Evolutionary conservation across 768 basidiomycete genomes (phyloP), one percentile per base, ranked within the genome.

Genomic region (Pisolithus microcarpus): DNA sequence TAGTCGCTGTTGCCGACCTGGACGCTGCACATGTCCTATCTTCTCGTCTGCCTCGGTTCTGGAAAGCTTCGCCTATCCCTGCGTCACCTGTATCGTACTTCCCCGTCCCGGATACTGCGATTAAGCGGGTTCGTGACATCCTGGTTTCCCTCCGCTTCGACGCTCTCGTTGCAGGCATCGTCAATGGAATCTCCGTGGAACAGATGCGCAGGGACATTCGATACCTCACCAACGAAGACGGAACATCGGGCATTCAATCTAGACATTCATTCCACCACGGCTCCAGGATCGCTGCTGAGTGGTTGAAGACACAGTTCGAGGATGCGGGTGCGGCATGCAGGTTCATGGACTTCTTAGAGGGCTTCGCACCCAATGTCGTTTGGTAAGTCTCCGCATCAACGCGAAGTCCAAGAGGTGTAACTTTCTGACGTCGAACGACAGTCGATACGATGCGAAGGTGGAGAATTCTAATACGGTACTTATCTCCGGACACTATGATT

Each of bases 401-500:
- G 7, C 15, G 24, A 13, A 48, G 26, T 51, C 34, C 31, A 26
- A 36, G 34, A 36, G 34, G 49, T 45, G 38, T 10, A 7, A 23
- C n/a, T 4, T 19, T 47, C 19, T n/a, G 11, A 34, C 36, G n/a
- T 36, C 23, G 24, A 18, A 10, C 7, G 7, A 18, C 48, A 87
- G 88, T 62, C 75, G 79, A 39, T 89, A 88, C 58, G 49, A 71
- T 2, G 65, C 80, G 7, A 68, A 71, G n/a, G 71, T 70, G 40
- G 71, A 82, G 36, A 81, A 81, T 2, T 80, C 73, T 34, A 75
- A 82, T 24, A 82, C 75, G 1, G 79, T 92, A 39, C 72, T 96
- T 44, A 71, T 95, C 47, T 85, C 85, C 51, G 89, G 84, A 2
- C 93, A 95, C 65, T 96, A 94, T 61, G 91, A 96, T 63, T 90